Conservation (phyloP, 805 yeast genomes). For the Yamadazyma sp. region DNA sequence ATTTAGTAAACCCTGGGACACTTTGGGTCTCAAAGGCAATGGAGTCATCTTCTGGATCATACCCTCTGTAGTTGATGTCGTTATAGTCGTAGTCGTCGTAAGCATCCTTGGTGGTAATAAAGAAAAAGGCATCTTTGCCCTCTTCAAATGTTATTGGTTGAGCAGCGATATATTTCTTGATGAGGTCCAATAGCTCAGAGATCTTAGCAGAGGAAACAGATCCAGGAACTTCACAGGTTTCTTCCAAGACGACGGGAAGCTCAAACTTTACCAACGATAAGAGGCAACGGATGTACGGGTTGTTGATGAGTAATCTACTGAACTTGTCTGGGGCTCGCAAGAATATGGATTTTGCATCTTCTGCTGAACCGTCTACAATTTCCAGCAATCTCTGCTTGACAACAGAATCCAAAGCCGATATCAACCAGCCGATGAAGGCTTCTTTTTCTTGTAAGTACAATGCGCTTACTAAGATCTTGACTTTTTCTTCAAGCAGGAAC, state of each 20-base stretch:
- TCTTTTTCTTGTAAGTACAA: conserved; percentile 46
- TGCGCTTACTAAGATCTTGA: conserved; percentile 51
- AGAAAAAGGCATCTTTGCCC: conserved; percentile 35
- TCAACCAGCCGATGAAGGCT: conserved; percentile 45
- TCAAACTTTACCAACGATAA: conserved; percentile 47
- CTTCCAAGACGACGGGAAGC: conserved; percentile 40
- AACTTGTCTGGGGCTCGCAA: conserved; percentile 15
- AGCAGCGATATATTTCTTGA: conserved; percentile 41
- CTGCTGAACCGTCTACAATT: conserved; percentile 10
- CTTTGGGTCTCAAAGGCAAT: conserved; percentile 33
- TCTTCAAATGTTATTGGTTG: conserved; percentile 38
- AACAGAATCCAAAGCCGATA: conserved; percentile 34
- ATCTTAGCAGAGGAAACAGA: conserved; percentile 31
- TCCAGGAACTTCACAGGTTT: conserved; percentile 39
- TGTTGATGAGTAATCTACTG: conserved; percentile 39
- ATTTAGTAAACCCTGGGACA: conserved; percentile 8
- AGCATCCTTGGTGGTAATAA: conserved; percentile 26
- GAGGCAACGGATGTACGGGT: conserved; percentile 50
- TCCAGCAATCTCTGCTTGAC: conserved; percentile 19
- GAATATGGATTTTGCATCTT: conserved; percentile 4
- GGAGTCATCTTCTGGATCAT: conserved; percentile 26
- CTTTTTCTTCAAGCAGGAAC: conserved; percentile 44
- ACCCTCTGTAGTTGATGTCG: conserved; percentile 23
- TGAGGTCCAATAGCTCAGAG: conserved; percentile 30
- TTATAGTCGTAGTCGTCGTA: conserved; percentile 27